Evolutionary conservation across 2,329 filamentous ascomycete species (phyloP).

Genomic region (Fragosphaeria purpurea): DNA sequence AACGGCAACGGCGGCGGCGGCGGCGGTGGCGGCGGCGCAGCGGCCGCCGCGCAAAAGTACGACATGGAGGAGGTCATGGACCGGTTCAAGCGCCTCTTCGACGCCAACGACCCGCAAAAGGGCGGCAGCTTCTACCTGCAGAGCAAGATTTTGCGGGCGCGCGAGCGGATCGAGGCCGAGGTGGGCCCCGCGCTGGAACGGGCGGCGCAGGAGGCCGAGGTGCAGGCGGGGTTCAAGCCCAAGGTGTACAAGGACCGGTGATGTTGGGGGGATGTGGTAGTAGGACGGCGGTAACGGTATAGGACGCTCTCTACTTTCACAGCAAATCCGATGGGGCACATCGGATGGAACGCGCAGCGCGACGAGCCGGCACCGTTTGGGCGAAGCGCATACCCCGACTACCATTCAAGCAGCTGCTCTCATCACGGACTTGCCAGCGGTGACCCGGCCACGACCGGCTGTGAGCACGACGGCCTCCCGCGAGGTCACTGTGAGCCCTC

Average conservation of each 20-base stretch:
- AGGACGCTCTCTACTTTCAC: too few relatives aligned
- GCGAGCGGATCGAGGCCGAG: slow-evolving; percentile 87
- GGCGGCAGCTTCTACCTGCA: slow-evolving; percentile 97
- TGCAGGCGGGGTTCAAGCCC: slow-evolving; percentile 82
- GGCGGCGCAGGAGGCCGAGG: slow-evolving; percentile 63
- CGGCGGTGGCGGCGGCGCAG: slow-evolving; percentile 29
- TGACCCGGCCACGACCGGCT: too few relatives aligned
- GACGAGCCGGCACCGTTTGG: too few relatives aligned
- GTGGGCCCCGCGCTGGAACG: slow-evolving; percentile 62
- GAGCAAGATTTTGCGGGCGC: slow-evolving; percentile 86
- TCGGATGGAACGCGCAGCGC: too few relatives aligned
- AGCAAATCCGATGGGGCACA: too few relatives aligned
- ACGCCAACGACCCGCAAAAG: slow-evolving; percentile 87
- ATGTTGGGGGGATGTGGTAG: background rate
- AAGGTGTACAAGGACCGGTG: slow-evolving; percentile 80
- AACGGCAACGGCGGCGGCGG: slow-evolving; percentile 48
- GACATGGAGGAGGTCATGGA: slow-evolving; percentile 72
- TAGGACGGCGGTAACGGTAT: background rate
- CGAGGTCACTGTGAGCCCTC: too few relatives aligned
- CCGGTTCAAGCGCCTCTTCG: slow-evolving; percentile 90
- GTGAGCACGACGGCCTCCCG: too few relatives aligned
- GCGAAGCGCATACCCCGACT: too few relatives aligned
- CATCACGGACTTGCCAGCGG: too few relatives aligned
- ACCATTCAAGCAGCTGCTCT: too few relatives aligned
- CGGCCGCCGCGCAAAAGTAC: slow-evolving; percentile 6